Evolutionary conservation across 192 early-diverging fungal genomes (phyloP), one percentile per base, ranked within the genome.

Genomic region (Funneliformis geosporum): DNA sequence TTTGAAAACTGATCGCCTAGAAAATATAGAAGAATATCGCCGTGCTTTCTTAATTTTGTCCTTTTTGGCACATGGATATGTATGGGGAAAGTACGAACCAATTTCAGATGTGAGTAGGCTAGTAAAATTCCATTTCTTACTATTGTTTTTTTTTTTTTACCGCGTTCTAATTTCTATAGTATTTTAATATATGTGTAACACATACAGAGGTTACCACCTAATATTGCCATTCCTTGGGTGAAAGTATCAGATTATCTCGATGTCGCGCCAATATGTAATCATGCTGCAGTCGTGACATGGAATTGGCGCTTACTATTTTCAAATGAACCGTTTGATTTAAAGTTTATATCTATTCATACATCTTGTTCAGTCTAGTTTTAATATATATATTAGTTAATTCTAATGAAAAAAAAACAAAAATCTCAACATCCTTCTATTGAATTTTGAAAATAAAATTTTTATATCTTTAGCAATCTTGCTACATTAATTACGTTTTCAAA

Each of bases 251-350:
- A 91, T 23, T 80, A 89, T 44, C 90, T 99, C 60, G 93, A 93
- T 62, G 83, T 96, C n/a, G 91, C 93, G 60, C 97, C 96, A 5
- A 92, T 99, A 4, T 84, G 95, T 40, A 94, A 93, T 81, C 96
- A 96, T 76, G 93, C 96, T 0, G 90, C 91, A 8, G 93, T 96
- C 16, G 94, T 92, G 42, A 85, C 96, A 79, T 99, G 94, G 94
- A 99, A 99, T 88, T 99, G 92, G 86, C 86, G 89, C 70, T 83
- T 94, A n/a, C 83, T 99, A n/a, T 95, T 95, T 83, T 88, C 91
- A 28, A 82, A 93, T 33, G 95, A 92, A 11, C 90, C 91, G 7
- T 88, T 92, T 83, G 89, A 93, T 80, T 78, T 95, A 69, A 90
- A 86, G 93, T 92, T 84, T 81, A 80, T 71, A 66, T 23, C 33